Evolutionary conservation across 1,284 basidiomycete genomes (phyloP).

Genomic region (Puccinia triticina): DNA sequence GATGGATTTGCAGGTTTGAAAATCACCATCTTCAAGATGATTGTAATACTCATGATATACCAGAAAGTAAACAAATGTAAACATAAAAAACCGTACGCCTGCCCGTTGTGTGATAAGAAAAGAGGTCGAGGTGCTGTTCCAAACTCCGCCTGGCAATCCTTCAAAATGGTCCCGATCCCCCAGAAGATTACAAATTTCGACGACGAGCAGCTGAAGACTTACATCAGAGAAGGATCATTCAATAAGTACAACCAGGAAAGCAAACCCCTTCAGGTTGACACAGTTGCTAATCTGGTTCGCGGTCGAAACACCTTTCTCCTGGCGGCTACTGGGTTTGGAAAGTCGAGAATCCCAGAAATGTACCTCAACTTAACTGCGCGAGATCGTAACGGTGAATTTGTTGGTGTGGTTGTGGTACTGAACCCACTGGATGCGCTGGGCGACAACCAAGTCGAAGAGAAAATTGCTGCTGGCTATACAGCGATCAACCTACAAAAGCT

Average conservation of each 20-base stretch:
- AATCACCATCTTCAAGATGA: no score
- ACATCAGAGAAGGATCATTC: background rate
- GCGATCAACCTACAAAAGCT: background rate
- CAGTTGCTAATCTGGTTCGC: background rate
- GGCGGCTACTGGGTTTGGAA: no score
- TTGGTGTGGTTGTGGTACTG: conserved; percentile 2
- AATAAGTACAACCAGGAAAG: background rate
- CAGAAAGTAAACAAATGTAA: no score
- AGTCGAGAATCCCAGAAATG: background rate
- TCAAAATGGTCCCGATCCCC: background rate
- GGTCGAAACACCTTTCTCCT: no score
- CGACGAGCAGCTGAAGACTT: background rate
- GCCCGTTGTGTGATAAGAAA: no score
- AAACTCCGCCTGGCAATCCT: no score
- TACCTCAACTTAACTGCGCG: background rate
- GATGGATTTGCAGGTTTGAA: no score
- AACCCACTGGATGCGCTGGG: conserved; percentile 1
- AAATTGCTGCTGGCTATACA: background rate
- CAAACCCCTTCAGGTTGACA: conserved; percentile 1
- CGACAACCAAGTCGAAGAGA: conserved; percentile 16
- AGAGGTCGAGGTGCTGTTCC: no score
- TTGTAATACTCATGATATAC: no score
- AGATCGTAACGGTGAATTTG: background rate
- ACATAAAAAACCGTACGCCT: no score
- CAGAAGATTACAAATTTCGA: background rate